These are phyloP conservation scores for Talaromyces marneffei DNA, from an alignment of 2,329 filamentous ascomycete genomes.

Conservation along the genomic window DNA sequence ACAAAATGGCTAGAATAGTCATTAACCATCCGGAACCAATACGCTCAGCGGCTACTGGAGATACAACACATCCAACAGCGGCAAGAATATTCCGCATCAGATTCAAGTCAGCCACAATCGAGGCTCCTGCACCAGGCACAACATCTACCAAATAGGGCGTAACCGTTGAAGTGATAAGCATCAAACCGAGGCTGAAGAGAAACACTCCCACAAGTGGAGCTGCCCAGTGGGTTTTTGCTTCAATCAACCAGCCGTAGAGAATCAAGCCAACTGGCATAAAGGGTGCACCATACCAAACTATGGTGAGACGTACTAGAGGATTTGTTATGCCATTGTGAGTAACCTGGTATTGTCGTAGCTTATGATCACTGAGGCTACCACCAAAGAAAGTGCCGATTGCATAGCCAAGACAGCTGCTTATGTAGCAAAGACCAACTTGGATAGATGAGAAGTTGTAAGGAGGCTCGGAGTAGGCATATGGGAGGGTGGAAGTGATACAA, in stretches of 20 bases:
- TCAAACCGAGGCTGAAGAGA: conserved; percentile 9
- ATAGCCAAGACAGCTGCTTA: conserved; percentile 1
- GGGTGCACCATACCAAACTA: not conserved
- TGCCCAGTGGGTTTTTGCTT: not conserved
- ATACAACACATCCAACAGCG: conserved; percentile 4
- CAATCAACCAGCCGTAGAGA: not conserved
- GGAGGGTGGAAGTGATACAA: not conserved
- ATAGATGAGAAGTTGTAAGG: not conserved
- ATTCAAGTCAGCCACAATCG: conserved; percentile 13
- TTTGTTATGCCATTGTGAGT: not conserved
- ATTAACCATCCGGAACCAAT: not conserved
- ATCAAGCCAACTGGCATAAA: conserved; percentile 1
- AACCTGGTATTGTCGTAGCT: not conserved
- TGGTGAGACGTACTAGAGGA: not conserved
- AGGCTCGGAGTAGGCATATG: not conserved
- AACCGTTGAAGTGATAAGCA: conserved; percentile 13
- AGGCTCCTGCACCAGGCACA: conserved; percentile 9
- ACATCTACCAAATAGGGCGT: conserved; percentile 12
- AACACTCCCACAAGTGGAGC: not conserved
- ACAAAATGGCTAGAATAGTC: not conserved
- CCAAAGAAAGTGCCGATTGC: not conserved
- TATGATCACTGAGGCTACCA: not conserved
- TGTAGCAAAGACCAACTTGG: not conserved
- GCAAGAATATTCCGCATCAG: conserved; percentile 10
- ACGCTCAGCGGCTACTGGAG: not conserved